phyloP scores from a whole-genome alignment of 2,329 filamentous ascomycete species.

The Exophiala oligosperma region DNA sequence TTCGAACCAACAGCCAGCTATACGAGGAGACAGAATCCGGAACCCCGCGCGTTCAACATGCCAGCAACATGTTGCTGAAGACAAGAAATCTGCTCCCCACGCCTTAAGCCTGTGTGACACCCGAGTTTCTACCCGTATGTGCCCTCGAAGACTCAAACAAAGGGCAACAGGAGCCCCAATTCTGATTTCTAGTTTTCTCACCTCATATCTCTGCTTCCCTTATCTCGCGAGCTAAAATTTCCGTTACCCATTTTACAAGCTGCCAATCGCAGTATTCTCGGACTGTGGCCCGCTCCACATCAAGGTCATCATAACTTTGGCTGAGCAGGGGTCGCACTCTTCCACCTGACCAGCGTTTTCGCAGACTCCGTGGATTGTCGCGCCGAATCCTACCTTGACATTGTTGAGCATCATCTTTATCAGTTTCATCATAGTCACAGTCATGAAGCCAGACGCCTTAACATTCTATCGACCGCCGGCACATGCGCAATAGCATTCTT shows the following conservation, averaged over 20 bases:
- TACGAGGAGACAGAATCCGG: neutral
- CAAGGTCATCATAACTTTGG: neutral
- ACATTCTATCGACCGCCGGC: constrained; percentile 19
- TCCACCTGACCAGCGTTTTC: neutral
- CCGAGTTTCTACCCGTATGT: neutral
- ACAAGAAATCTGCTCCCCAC: neutral
- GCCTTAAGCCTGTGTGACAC: neutral
- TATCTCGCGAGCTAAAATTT: constrained; percentile 9
- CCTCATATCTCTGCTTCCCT: constrained; percentile 9
- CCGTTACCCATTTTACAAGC: neutral
- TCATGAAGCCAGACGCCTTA: constrained; percentile 6
- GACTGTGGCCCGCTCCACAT: constrained; percentile 11
- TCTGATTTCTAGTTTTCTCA: neutral
- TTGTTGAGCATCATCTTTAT: neutral
- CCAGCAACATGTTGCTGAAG: neutral
- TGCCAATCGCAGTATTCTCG: constrained; percentile 9
- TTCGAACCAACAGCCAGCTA: neutral
- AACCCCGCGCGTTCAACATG: neutral
- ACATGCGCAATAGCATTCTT: constrained; percentile 6
- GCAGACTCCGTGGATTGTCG: neutral
- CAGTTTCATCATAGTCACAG: neutral
- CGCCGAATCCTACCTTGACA: neutral
- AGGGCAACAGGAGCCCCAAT: neutral
- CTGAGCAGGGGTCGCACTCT: neutral
- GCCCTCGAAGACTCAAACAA: neutral